Evolutionary conservation across 305 asterid genomes (phyloP).

Genomic region (Ajuga reptans): DNA sequence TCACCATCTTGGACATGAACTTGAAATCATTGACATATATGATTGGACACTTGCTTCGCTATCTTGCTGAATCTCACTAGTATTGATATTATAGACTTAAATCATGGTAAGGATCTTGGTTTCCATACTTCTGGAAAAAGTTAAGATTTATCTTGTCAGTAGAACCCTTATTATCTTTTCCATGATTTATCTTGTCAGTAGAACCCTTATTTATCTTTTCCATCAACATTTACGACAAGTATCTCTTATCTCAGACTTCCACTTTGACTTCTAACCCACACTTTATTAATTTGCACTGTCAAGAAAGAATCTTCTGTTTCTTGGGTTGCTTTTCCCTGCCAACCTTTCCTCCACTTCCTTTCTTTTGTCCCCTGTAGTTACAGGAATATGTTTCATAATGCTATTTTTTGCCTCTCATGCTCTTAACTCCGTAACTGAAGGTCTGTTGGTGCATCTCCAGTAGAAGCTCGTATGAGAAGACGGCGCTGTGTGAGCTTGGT

Average conservation of each 20-base stretch:
- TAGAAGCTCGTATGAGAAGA: conserved; percentile 65
- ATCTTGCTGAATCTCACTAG: not conserved
- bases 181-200: not conserved
- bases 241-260: not conserved
- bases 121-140: not conserved
- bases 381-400: not conserved
- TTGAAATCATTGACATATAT: not conserved
- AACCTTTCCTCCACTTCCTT: conserved; percentile 2
- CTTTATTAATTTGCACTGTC: not conserved
- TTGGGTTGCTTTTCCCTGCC: conserved; percentile 8
- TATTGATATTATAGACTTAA: not conserved
- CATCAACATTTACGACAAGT: conserved; percentile 4
- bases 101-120: conserved; percentile 4
- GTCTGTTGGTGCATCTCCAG: conserved; percentile 87
- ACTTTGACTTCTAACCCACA: not conserved
- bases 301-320: conserved; percentile 6
- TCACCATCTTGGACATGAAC: not conserved
- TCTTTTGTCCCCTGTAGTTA: not conserved
- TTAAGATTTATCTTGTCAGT: not conserved
- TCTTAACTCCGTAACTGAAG: conserved; percentile 29
- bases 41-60: not conserved
- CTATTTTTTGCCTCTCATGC: conserved; percentile 14
- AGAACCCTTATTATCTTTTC: not conserved
- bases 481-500: conserved; percentile 69
- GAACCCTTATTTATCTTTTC: not conserved